Percentiles rank a stretch among this genome's conserved stretches.
These are phyloP conservation scores for Evernia prunastri DNA, from an alignment of 495 filamentous ascomycete species.

Conservation along the genomic window DNA sequence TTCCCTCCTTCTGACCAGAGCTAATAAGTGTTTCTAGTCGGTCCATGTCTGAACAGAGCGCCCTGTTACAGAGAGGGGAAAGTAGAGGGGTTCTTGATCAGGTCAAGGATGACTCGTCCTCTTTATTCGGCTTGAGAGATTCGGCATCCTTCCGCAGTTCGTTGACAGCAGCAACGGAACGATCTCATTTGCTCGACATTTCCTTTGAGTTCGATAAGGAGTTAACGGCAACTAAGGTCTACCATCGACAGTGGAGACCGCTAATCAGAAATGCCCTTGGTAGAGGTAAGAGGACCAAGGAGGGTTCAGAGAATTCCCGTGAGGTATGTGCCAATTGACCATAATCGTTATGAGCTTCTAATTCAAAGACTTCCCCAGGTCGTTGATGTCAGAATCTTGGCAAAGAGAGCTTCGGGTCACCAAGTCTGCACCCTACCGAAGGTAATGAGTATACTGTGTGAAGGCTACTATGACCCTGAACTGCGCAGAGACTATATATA, in stretches of 20 bases:
- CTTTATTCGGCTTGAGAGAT: slow-evolving; percentile 8
- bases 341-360: background rate
- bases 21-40: slow-evolving; percentile 1
- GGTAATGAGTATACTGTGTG: background rate
- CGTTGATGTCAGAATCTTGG: background rate
- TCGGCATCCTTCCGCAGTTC: slow-evolving; percentile 1
- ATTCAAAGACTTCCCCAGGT: background rate
- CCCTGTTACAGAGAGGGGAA: slow-evolving; percentile 1
- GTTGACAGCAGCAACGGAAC: background rate
- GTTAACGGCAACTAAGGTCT: slow-evolving; percentile 8
- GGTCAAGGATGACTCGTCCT: slow-evolving; percentile 14
- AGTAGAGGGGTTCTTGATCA: slow-evolving; percentile 7
- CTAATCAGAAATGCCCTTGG: slow-evolving; percentile 5
- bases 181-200: background rate
- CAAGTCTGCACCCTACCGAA: background rate
- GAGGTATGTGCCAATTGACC: background rate
- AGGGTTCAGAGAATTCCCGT: background rate
- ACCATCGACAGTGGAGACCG: slow-evolving; percentile 8
- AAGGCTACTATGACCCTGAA: background rate
- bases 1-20: too few relatives aligned
- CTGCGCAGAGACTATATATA: background rate
- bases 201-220: slow-evolving; percentile 13
- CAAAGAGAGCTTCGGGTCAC: background rate
- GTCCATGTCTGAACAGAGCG: slow-evolving; percentile 14
- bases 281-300: background rate